Base-by-base conservation (phyloP, 2,329 filamentous ascomycete species). In the Dactylonectria macrodidyma region DNA sequence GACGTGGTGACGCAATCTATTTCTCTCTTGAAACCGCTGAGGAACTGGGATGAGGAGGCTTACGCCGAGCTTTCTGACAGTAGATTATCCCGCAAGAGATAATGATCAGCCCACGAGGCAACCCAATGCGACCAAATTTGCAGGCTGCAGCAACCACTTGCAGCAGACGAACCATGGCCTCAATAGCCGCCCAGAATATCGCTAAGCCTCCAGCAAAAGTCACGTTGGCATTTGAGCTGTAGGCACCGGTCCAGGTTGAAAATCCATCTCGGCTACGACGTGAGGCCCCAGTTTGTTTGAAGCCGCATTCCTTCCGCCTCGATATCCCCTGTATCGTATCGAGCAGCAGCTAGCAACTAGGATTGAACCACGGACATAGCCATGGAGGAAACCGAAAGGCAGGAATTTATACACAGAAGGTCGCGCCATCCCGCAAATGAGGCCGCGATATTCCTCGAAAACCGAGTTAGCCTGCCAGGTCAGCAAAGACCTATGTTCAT, bases 361-460 rank as follows among this genome's bases (percentile, higher is more conserved):
- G 14, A 41, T 14, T 12, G 14, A 16, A 38, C 38, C 12, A 44
- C 41, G 41, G n/a, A n/a, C 3, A 14, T 14, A n/a, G 16, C 22
- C 54, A 46, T 57, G 59, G 34, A 24, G 2, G 36, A 55, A 19
- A 4, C 8, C 30, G 50, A 59, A 3, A 47, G 65, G 34, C 34
- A 63, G 9, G 36, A 33, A 8, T 67, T 47, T 33, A 12, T 67
- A 6, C 50, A 9, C 34, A 22, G 6, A 38, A 41, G 66, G 3
- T 47, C 51, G 5, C 44, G 47, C 5, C 44, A 47, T 38, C 62
- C 66, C 33, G 16, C 57, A 4, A 60, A 16, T 12, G 57, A 60
- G 16, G 57, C 47, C 11, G 57, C 51, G 3, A 24, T 54, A 8
- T 68, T 60, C 24, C 16, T 68, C 4, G 61, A 68, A 19, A 68